A percentile compares a stretch with the other conserved stretches of the same genome.
These are phyloP conservation scores for Aspergillus quadrilineatus DNA, from an alignment of 2,329 filamentous ascomycete genomes.

Conservation along the genomic window DNA sequence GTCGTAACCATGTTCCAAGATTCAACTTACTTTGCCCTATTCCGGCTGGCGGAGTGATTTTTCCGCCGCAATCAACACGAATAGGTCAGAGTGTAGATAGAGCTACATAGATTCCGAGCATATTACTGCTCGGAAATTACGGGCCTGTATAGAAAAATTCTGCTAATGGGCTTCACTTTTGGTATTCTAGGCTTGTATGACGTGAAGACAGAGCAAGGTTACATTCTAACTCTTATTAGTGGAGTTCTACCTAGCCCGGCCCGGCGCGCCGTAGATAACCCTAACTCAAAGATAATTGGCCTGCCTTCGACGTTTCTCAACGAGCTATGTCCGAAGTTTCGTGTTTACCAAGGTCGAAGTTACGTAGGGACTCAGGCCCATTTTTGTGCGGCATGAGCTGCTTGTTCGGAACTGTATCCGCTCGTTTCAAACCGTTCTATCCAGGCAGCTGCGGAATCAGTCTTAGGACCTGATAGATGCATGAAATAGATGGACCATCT, in stretches of 20 bases:
- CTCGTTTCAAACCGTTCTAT: neutral
- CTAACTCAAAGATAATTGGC: neutral
- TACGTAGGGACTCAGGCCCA: too few relatives aligned
- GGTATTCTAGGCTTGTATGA: conserved; percentile 17
- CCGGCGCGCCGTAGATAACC: neutral
- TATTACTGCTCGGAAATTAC: too few relatives aligned
- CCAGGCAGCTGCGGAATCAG: neutral
- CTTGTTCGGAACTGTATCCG: too few relatives aligned
- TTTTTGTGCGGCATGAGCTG: too few relatives aligned
- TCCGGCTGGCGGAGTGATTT: conserved; percentile 4
- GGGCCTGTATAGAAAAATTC: too few relatives aligned
- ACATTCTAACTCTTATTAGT: neutral
- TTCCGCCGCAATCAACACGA: neutral
- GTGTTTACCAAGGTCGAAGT: too few relatives aligned
- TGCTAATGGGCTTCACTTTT: too few relatives aligned
- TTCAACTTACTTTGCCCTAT: neutral
- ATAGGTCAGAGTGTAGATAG: too few relatives aligned
- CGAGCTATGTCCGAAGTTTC: neutral
- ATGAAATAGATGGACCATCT: too few relatives aligned
- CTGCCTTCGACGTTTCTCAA: neutral
- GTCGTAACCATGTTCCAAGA: neutral
- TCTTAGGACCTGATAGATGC: neutral
- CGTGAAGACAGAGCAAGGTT: conserved; percentile 20
- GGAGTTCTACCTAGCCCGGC: too few relatives aligned
- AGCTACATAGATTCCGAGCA: too few relatives aligned